phyloP scores from a whole-genome alignment of 257 asterid genomes.

The Lycium barbarum region DNA sequence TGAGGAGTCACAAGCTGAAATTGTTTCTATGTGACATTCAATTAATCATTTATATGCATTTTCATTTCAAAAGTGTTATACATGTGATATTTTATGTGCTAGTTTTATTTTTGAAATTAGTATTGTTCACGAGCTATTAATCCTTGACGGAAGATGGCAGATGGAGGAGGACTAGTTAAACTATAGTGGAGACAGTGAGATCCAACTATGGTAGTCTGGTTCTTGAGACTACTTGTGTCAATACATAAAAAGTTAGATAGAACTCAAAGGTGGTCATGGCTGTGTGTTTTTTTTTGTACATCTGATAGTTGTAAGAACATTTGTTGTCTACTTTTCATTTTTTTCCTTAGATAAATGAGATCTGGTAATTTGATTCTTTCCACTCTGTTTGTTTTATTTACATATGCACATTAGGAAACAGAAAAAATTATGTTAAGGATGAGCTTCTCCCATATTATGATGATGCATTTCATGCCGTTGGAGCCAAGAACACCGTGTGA shows the following conservation, averaged over 20 bases:
- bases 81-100: not conserved
- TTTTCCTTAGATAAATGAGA: too few species aligned
- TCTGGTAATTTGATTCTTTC: not conserved
- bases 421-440: not conserved
- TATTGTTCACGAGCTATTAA: not conserved
- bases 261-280: too few species aligned
- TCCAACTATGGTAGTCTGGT: not conserved
- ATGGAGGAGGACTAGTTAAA: not conserved
- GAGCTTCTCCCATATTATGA: slow-evolving; percentile 20
- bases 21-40: not conserved
- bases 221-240: too few species aligned
- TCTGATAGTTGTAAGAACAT: too few species aligned
- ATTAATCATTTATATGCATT: not conserved
- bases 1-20: not conserved
- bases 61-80: not conserved
- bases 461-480: slow-evolving; percentile 7
- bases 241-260: too few species aligned
- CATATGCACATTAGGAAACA: not conserved
- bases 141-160: not conserved
- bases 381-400: not conserved
- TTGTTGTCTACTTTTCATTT: too few species aligned
- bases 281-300: too few species aligned
- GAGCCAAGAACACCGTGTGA: not conserved
- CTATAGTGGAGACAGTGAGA: not conserved
- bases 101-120: not conserved